Evolutionary conservation across 2,329 filamentous ascomycete species (phyloP), one percentile per base, ranked within the genome.

Genomic region (Fusarium sp.): DNA sequence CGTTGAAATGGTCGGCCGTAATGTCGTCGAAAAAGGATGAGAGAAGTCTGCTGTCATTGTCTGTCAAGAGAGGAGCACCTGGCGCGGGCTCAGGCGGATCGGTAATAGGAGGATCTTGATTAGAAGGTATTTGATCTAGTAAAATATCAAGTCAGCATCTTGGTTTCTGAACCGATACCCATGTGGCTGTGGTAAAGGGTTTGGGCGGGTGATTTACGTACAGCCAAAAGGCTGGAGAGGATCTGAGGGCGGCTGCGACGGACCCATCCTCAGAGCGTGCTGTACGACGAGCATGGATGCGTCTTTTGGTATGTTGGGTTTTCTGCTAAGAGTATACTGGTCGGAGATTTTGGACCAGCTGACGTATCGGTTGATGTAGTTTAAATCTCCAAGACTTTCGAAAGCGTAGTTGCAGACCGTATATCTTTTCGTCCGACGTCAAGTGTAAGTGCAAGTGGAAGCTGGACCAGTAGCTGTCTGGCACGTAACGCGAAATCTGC

Each of bases 141-240:
- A 74, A 31, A 51, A 18, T 53, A 31, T 6, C 73, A 45, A 71
- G 77, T 71, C 80, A 80, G 72, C 40, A 41, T 34, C 15, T 31
- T 23, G 36, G 13, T 33, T 38, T 30, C 9, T 47, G 15, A 26
- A 12, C 20, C 18, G 36, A 20, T 50, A 36, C 31, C 38, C 38
- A 46, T 40, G 44, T 51, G 46, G 44, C 23, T n/a, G 31, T 36
- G 46, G 10, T 16, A 40, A 18, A 18, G 16, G 8, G 16, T 34
- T 34, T 40, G 33, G 26, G 30, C 4, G 42, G 44, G 49, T 52
- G 34, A 40, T 63, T 53, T 46, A 85, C 89, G 72, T 84, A 92
- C 89, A 92, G 75, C 89, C 90, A 84, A 92, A 92, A 37, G 88
- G 86, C 75, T 86, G 80, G 69, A 85, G 83, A 58, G 83, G 80